phyloP scores from a whole-genome alignment of 108 stramenopile genomes.

The Cyclostephanos tholiformis region DNA sequence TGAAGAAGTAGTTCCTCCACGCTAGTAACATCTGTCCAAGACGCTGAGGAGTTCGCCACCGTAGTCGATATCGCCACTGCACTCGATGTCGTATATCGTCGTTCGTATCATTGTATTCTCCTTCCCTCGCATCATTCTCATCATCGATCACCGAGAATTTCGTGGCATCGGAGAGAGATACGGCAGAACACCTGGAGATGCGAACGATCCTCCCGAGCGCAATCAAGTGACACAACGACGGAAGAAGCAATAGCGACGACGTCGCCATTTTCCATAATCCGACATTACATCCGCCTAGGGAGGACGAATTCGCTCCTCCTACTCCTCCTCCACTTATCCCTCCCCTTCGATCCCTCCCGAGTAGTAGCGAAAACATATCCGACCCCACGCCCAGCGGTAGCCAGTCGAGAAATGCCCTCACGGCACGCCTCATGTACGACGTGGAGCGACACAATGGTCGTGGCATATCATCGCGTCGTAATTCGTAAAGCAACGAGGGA shows the following conservation, averaged over 20 bases:
- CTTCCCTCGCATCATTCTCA: not conserved
- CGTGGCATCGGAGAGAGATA: conserved; percentile 42
- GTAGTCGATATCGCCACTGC: conserved; percentile 61
- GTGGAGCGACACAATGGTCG: conserved; percentile 59
- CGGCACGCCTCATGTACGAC: conserved; percentile 37
- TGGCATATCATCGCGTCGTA: conserved; percentile 52
- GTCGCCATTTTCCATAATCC: conserved; percentile 9
- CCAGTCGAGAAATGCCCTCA: conserved; percentile 28
- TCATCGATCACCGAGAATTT: conserved; percentile 20
- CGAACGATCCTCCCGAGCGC: conserved; percentile 41
- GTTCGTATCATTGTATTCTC: not conserved
- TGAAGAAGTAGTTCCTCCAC: conserved; percentile 38
- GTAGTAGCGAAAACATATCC: conserved; percentile 50
- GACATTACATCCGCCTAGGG: not conserved
- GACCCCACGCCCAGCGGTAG: conserved; percentile 53
- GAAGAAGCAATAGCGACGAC: conserved; percentile 12
- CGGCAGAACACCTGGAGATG: conserved; percentile 34
- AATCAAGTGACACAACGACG: conserved; percentile 40
- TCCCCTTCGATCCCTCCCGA: conserved; percentile 9
- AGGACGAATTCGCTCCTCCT: not conserved
- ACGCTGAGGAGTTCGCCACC: conserved; percentile 68
- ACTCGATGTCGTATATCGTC: conserved; percentile 22
- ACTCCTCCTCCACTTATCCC: no score
- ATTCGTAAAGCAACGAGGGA: conserved; percentile 57
- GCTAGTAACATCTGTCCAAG: conserved; percentile 29